A percentile compares a stretch with the other conserved stretches of the same genome.
Conservation (phyloP, 257 asterid species). For the Vinca minor region DNA sequence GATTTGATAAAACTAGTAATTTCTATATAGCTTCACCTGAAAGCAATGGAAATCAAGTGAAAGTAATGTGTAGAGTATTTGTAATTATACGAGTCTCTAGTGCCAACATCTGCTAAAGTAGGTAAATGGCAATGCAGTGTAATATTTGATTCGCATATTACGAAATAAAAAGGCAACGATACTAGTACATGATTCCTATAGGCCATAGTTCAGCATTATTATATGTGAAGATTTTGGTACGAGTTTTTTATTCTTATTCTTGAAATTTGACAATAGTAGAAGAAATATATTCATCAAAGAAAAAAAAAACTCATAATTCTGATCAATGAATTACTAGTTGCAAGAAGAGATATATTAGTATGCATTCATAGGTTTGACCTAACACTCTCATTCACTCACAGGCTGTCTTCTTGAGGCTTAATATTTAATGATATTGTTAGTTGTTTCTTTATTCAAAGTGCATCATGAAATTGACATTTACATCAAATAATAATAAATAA, state of each 20-base stretch:
- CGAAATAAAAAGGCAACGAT: not conserved
- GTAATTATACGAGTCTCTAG: not conserved
- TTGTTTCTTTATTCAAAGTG: not conserved
- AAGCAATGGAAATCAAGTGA: conserved; percentile 8
- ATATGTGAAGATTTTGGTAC: no score
- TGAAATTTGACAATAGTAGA: no score
- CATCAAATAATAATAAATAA: no score
- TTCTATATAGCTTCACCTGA: not conserved
- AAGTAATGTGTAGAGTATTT: not conserved
- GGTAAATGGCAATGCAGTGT: no score
- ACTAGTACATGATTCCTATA: not conserved
- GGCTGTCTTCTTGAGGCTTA: conserved; percentile 21
- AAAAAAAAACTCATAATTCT: not conserved
- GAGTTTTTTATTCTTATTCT: no score
- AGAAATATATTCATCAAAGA: no score
- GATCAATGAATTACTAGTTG: no score
- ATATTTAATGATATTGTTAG: conserved; percentile 13
- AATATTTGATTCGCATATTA: no score
- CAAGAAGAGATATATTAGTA: no score
- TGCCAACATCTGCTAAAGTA: no score
- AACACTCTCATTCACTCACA: conserved; percentile 21
- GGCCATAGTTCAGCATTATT: not conserved
- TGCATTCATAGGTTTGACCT: conserved; percentile 24
- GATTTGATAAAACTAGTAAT: not conserved
- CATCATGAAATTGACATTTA: not conserved